Evolutionary conservation across 1,284 basidiomycete species (phyloP), one percentile per base, ranked within the genome.

Genomic region (Lentinus polychrous): DNA sequence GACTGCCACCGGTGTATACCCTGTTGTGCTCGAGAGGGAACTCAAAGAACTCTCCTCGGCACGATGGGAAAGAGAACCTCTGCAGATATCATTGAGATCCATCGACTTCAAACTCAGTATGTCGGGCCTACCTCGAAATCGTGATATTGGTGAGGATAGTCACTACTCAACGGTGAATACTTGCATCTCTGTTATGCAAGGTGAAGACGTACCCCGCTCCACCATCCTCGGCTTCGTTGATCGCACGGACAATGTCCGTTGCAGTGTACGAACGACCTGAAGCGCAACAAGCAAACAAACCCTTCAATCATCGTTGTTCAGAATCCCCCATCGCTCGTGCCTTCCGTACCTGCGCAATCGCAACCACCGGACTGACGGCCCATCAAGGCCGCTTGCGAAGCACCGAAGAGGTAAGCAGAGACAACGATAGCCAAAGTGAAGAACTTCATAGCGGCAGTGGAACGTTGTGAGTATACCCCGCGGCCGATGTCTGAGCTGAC

Each of bases 1-100:
- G 67, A 47, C 64, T 67, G 18, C 64, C 67, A 33, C 66, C 64
- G 12, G 46, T 59, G 55, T 70, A 70, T 6, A 57, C 56, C 2
- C 51, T 38, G 31, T 61, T 61, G 8, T 55, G 53, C 54, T 65
- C 53, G 23, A 70, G 55, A 17, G 66, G 68, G 50, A 57, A 70
- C 52, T 68, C 65, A 43, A 59, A 68, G 59, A 64, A 67, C 24
- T 60, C 57, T 10, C 59, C 58, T 7, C 48, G 43, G 54, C 62
- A 64, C 3, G 60, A 59, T 8, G 62, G 57, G 54, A 62, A 63
- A 7, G 52, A 53, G 54, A 64, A 64, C 20, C 55, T 59, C 60
- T 64, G 32, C n/a, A 7, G 11, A 18, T 1, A 15, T 12, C 8
- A 23, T 22, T 17, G 22, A 31, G 43, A 33, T 44, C 31, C 43